Percentiles rank a stretch among this genome's conserved stretches.
Conservation (phyloP, 2,329 filamentous ascomycete genomes). For the Graphilbum fragrans region DNA sequence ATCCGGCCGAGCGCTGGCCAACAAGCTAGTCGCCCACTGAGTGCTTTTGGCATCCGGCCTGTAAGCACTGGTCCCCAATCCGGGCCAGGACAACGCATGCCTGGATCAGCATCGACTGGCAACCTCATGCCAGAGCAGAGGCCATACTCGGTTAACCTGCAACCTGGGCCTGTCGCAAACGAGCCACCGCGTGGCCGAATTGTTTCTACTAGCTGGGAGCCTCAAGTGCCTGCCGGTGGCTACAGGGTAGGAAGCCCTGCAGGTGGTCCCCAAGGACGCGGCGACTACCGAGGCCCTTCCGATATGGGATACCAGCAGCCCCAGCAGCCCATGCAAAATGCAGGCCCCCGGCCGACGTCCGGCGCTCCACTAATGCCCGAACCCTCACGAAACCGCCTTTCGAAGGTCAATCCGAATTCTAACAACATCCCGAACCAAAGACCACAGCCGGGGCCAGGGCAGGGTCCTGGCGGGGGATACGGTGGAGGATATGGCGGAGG, state of each 20-base stretch:
- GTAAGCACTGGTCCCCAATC: conserved; percentile 15
- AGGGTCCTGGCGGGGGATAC: not conserved
- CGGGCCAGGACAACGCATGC: conserved; percentile 11
- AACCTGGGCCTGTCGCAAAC: conserved; percentile 17
- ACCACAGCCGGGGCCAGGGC: not conserved
- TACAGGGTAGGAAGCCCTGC: conserved; percentile 13
- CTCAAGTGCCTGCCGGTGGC: conserved; percentile 24
- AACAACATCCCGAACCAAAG: not conserved
- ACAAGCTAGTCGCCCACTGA: conserved; percentile 33
- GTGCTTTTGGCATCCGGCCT: conserved; percentile 42
- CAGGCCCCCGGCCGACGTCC: conserved; percentile 1
- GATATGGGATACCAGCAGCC: not conserved
- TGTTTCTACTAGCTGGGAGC: conserved; percentile 31
- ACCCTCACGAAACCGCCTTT: conserved; percentile 23
- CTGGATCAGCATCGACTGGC: conserved; percentile 30
- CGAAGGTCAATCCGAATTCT: conserved; percentile 19
- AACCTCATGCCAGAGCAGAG: conserved; percentile 24
- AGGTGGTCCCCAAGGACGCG: conserved; percentile 15
- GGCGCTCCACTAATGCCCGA: conserved; percentile 13
- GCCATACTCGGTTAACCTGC: conserved; percentile 16
- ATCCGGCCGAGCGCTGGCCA: conserved; percentile 35
- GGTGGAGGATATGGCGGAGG: not conserved
- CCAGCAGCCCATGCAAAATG: conserved; percentile 5
- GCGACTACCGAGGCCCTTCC: not conserved
- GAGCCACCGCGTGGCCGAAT: conserved; percentile 28